phyloP scores from a whole-genome alignment of 805 yeast genomes.

The Candida namnaoensis region DNA sequence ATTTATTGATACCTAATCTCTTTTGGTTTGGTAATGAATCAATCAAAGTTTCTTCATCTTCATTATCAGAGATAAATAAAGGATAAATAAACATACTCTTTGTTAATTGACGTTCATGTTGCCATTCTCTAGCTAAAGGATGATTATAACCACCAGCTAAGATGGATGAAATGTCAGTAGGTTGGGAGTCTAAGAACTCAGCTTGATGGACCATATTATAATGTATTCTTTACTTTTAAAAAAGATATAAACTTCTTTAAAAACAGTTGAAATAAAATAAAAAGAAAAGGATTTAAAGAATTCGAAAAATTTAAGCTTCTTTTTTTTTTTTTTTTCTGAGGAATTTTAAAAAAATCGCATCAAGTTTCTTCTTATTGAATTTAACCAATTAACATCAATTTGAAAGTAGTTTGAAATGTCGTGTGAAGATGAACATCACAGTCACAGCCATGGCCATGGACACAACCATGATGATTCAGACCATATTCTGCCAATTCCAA shows the following conservation, averaged over 20 bases:
- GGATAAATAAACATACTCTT: slow-evolving; percentile 93
- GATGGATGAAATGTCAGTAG: slow-evolving; percentile 62
- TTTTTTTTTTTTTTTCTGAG: too few relatives aligned
- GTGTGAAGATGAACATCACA: slow-evolving; percentile 19
- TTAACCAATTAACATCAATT: too few relatives aligned
- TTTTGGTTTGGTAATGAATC: slow-evolving; percentile 82
- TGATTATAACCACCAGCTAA: slow-evolving; percentile 94
- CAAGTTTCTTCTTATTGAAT: too few relatives aligned
- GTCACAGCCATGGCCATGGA: slow-evolving; percentile 23
- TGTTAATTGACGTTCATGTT: slow-evolving; percentile 69
- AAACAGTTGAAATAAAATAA: too few relatives aligned
- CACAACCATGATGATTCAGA: slow-evolving; percentile 25
- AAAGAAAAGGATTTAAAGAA: too few relatives aligned
- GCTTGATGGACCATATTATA: slow-evolving; percentile 51
- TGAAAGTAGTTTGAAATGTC: not conserved
- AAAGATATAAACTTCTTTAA: too few relatives aligned
- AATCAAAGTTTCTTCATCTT: slow-evolving; percentile 71
- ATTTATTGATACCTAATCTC: slow-evolving; percentile 75
- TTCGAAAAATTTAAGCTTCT: too few relatives aligned
- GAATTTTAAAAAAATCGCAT: too few relatives aligned
- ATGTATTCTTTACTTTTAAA: too few relatives aligned
- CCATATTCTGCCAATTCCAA: slow-evolving; percentile 60
- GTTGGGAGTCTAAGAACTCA: slow-evolving; percentile 49
- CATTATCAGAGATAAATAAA: slow-evolving; percentile 70
- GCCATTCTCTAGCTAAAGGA: slow-evolving; percentile 88